Evolutionary conservation across 2,329 filamentous ascomycete genomes (phyloP).

Genomic region (Talaromyces islandicus): DNA sequence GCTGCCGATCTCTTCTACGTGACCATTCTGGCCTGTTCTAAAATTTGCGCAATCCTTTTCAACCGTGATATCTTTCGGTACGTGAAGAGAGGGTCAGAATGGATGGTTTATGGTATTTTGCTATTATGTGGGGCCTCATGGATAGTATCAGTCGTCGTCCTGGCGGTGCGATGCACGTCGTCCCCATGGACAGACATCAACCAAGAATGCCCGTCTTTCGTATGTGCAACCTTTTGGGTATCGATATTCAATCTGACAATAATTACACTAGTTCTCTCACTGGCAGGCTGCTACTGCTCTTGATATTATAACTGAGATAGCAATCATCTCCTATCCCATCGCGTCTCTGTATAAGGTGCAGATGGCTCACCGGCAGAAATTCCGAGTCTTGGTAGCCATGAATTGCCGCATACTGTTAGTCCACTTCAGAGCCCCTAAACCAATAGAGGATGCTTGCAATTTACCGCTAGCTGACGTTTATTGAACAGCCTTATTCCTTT

Average conservation of each 20-base stretch:
- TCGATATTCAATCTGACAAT: background rate
- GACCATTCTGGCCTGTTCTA: background rate
- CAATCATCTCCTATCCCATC: background rate
- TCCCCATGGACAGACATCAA: background rate
- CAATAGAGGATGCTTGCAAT: background rate
- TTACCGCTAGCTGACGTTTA: background rate
- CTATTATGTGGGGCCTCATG: background rate
- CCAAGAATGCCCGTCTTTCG: background rate
- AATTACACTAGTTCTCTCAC: background rate
- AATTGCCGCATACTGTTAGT: background rate
- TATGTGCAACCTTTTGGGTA: background rate
- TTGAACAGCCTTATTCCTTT: background rate
- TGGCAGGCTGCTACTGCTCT: background rate
- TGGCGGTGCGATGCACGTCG: background rate
- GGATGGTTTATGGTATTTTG: background rate
- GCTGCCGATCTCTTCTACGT: background rate
- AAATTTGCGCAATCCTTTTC: background rate
- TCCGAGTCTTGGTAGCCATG: background rate
- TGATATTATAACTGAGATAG: background rate
- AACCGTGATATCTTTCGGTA: background rate
- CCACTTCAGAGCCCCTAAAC: background rate
- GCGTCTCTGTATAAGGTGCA: background rate
- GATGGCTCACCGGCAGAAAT: background rate
- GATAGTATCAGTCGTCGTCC: background rate
- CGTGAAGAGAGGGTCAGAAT: background rate